Evolutionary conservation across 2,329 filamentous ascomycete species (phyloP).

Genomic region (Trichoderma sp.): DNA sequence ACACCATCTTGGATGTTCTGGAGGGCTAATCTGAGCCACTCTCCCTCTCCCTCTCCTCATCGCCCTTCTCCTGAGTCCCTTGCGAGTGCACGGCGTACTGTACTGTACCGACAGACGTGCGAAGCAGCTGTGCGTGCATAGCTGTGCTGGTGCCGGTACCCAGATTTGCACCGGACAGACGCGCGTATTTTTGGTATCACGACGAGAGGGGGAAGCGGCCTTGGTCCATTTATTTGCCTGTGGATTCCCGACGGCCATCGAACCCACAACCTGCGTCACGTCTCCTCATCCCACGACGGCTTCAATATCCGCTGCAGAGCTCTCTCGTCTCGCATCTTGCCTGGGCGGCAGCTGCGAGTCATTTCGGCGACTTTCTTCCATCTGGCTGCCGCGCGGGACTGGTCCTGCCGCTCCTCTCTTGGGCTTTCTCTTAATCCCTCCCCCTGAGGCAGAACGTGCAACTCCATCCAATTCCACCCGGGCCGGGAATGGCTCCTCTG

Average conservation of each 20-base stretch:
- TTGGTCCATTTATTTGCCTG: background rate
- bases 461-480: background rate
- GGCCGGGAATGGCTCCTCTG: constrained; percentile 21
- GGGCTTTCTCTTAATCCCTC: background rate
- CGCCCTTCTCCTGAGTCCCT: constrained; percentile 8
- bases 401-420: background rate
- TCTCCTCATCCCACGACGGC: background rate
- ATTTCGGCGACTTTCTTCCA: background rate
- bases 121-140: background rate
- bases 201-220: background rate
- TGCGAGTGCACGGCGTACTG: too few relatives aligned
- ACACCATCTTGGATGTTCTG: constrained; percentile 6
- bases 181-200: background rate
- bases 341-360: background rate
- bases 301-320: background rate
- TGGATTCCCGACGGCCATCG: background rate
- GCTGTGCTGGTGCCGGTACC: background rate
- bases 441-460: background rate
- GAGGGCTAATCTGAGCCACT: constrained; percentile 8
- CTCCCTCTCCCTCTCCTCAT: constrained; percentile 4
- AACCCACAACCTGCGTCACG: constrained; percentile 11
- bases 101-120: background rate
- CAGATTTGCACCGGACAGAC: background rate
- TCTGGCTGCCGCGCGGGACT: constrained; percentile 1
- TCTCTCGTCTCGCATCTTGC: background rate